Percentiles rank a stretch among this genome's conserved stretches.
Conservation (phyloP, 768 basidiomycete genomes). For the Paxillus rubicundulus region DNA sequence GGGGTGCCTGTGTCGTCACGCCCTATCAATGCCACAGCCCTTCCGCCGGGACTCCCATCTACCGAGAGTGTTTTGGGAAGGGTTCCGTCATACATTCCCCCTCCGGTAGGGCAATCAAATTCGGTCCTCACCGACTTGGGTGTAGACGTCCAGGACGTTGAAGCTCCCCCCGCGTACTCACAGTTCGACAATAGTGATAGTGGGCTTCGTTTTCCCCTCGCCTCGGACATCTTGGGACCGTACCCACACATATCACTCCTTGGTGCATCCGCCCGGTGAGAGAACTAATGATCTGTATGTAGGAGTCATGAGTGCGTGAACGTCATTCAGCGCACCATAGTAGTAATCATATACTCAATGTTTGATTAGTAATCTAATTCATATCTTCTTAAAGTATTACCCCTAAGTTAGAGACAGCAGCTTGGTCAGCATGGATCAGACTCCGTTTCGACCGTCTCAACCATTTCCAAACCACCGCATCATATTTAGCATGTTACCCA, state of each 20-base stretch:
- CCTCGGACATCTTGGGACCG: slow-evolving; percentile 24
- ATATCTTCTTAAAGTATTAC: too few species aligned
- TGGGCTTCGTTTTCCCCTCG: slow-evolving; percentile 16
- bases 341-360: background rate
- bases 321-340: slow-evolving; percentile 3
- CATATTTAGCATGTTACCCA: slow-evolving; percentile 29
- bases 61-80: background rate
- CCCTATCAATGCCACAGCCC: slow-evolving; percentile 5
- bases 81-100: background rate
- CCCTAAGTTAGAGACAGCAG: too few species aligned
- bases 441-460: background rate
- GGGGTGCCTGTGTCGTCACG: too few species aligned
- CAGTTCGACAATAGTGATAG: slow-evolving; percentile 25
- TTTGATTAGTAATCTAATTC: too few species aligned
- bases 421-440: slow-evolving; percentile 16
- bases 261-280: background rate
- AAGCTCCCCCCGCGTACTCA: slow-evolving; percentile 25
- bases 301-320: background rate
- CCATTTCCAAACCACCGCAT: background rate
- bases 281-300: background rate
- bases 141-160: slow-evolving; percentile 1
- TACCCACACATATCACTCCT: slow-evolving; percentile 24
- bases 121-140: background rate
- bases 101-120: background rate
- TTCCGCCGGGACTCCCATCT: slow-evolving; percentile 17